phyloP scores from a whole-genome alignment of 1,284 basidiomycete genomes.

The Irpex sp. region DNA sequence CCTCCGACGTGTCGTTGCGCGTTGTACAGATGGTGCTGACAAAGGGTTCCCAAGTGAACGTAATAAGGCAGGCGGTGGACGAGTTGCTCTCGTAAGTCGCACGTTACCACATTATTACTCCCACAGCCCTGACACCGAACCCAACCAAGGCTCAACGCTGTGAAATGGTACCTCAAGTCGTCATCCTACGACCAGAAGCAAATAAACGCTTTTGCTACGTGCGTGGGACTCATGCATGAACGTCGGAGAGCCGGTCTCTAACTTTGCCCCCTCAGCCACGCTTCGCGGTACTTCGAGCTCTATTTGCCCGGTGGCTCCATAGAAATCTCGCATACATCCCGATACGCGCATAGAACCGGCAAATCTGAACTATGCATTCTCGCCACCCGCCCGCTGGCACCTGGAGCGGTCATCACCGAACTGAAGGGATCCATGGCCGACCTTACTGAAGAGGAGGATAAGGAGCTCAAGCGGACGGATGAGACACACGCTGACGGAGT shows the following conservation, averaged over 20 bases:
- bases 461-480: conserved; percentile 75
- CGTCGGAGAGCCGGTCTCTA: conserved; percentile 13
- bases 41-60: conserved; percentile 50
- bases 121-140: conserved; percentile 20
- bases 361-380: conserved; percentile 90
- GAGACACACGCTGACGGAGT: conserved; percentile 47
- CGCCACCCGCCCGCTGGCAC: conserved; percentile 70
- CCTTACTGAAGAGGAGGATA: conserved; percentile 77
- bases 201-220: conserved; percentile 87
- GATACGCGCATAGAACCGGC: conserved; percentile 81
- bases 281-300: conserved; percentile 81
- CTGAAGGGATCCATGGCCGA: conserved; percentile 88
- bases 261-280: conserved; percentile 53
- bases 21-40: conserved; percentile 50
- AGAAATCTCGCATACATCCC: conserved; percentile 83
- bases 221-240: conserved; percentile 30
- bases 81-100: conserved; percentile 64
- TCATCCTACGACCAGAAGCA: conserved; percentile 67
- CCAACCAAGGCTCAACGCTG: conserved; percentile 53
- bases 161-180: conserved; percentile 66
- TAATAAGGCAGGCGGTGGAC: conserved; percentile 66
- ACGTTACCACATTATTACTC: background rate
- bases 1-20: conserved; percentile 8
- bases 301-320: conserved; percentile 79
- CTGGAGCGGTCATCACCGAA: conserved; percentile 73